phyloP scores from a whole-genome alignment of 2,329 filamentous ascomycete species.

The Paramyrothecium roridum region DNA sequence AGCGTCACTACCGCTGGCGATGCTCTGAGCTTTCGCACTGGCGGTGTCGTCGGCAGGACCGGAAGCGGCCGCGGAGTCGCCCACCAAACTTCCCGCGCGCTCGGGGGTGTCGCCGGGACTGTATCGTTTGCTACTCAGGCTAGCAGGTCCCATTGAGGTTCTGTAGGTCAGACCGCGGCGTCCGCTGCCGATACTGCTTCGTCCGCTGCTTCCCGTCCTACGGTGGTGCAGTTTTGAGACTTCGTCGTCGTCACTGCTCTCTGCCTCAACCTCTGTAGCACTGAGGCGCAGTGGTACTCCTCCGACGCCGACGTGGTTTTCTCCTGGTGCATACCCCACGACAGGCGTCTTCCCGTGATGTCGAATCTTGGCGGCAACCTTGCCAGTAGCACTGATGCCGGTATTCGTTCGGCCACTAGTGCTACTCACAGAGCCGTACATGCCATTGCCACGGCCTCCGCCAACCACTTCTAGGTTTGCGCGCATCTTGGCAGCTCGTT shows the following conservation, averaged over 20 bases:
- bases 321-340: conserved; percentile 73
- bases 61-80: conserved; percentile 30
- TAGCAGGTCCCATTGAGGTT: conserved; percentile 43
- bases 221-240: conserved; percentile 54
- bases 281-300: conserved; percentile 89
- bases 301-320: conserved; percentile 69
- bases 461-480: conserved; percentile 81
- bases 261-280: conserved; percentile 92
- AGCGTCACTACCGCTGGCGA: conserved; percentile 52
- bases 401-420: conserved; percentile 54
- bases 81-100: conserved; percentile 49
- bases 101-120: conserved; percentile 57
- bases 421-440: conserved; percentile 32
- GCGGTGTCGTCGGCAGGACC: conserved; percentile 34
- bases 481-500: conserved; percentile 81
- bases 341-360: conserved; percentile 80
- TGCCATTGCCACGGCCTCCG: conserved; percentile 48
- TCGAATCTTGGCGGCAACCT: conserved; percentile 81
- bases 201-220: conserved; percentile 71
- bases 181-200: conserved; percentile 62
- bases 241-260: conserved; percentile 76
- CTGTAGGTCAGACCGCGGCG: conserved; percentile 48
- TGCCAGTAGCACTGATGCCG: conserved; percentile 56
- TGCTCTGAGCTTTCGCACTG: conserved; percentile 48
- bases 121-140: conserved; percentile 40